Evolutionary conservation across 1,284 basidiomycete genomes (phyloP).

Genomic region (Tilletia indica): DNA sequence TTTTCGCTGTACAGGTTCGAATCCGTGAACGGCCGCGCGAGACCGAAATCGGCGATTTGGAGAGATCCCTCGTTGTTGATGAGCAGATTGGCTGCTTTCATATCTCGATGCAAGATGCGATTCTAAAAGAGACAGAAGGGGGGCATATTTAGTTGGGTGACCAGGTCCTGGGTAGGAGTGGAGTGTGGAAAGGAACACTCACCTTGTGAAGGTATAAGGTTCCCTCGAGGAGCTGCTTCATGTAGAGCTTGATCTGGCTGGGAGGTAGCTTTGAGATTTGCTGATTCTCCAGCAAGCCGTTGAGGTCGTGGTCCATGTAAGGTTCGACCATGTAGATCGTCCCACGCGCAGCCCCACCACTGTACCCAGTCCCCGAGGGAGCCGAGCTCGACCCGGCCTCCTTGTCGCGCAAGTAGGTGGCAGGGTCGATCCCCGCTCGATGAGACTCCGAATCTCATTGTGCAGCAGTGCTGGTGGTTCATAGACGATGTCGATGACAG

Average conservation of each 20-base stretch:
- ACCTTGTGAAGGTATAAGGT: slow-evolving; percentile 92
- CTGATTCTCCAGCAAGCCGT: slow-evolving; percentile 74
- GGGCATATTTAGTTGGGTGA: neutral
- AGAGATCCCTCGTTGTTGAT: slow-evolving; percentile 69
- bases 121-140: slow-evolving; percentile 64
- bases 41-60: slow-evolving; percentile 85
- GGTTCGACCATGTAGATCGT: slow-evolving; percentile 93
- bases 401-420: neutral
- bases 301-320: slow-evolving; percentile 98
- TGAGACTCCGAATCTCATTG: slow-evolving; percentile 16
- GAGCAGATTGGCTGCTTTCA: slow-evolving; percentile 96
- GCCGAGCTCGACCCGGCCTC: neutral
- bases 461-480: slow-evolving; percentile 22
- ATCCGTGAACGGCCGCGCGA: slow-evolving; percentile 67
- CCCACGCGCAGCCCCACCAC: slow-evolving; percentile 56
- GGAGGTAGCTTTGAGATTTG: slow-evolving; percentile 58
- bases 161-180: too few relatives aligned
- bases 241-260: slow-evolving; percentile 83
- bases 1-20: slow-evolving; percentile 16
- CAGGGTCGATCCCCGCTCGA: slow-evolving; percentile 30
- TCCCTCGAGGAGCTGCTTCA: slow-evolving; percentile 90
- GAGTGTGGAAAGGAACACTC: slow-evolving; percentile 41
- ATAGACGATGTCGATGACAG: slow-evolving; percentile 86
- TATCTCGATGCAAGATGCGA: slow-evolving; percentile 91
- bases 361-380: neutral